Conservation (phyloP, 257 asterid species). For the Fraxinus quadrangulata region DNA sequence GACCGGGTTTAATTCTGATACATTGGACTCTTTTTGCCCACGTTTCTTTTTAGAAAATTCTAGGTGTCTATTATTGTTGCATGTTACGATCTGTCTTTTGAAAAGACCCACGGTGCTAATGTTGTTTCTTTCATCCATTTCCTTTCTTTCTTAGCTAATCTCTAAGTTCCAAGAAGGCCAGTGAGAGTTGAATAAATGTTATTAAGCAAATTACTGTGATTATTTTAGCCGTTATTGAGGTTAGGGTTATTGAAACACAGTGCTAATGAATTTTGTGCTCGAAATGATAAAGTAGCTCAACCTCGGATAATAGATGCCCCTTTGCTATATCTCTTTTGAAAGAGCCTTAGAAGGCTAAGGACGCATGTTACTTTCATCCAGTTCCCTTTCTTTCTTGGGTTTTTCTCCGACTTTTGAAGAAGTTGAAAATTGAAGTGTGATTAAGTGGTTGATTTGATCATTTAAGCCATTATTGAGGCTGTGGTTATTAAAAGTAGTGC, state of each 20-base stretch:
- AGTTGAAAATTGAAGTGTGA: not conserved
- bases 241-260: not conserved
- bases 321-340: not conserved
- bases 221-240: not conserved
- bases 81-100: not conserved
- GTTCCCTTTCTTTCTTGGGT: not conserved
- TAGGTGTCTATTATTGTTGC: constrained; percentile 7
- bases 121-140: not conserved
- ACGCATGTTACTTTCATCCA: not conserved
- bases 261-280: not conserved
- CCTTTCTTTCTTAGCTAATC: not conserved
- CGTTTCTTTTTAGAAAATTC: not conserved
- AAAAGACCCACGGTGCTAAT: not conserved
- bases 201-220: not conserved
- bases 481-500: not conserved
- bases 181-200: not conserved
- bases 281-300: not conserved
- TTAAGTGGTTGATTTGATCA: not conserved
- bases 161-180: not conserved
- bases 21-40: not conserved
- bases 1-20: constrained; percentile 1
- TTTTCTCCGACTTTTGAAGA: not conserved
- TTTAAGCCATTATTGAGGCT: not conserved
- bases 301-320: not conserved
- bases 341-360: not conserved